A percentile compares a stretch with the other conserved stretches of the same genome.
phyloP scores from a whole-genome alignment of 495 filamentous ascomycete genomes.

The Penicillium desertorum region DNA sequence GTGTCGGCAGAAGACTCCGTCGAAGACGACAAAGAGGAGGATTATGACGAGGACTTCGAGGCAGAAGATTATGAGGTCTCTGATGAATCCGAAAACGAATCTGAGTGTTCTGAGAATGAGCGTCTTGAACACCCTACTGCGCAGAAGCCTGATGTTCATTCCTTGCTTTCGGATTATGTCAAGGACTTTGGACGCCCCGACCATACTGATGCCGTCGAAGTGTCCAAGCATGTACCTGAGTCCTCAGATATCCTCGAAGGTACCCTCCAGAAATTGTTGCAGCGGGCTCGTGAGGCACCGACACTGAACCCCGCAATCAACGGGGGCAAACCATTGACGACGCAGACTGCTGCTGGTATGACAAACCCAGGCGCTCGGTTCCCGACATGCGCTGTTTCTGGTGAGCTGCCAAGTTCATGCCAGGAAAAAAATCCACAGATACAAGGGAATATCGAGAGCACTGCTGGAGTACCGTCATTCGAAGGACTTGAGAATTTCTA shows the following conservation, averaged over 20 bases:
- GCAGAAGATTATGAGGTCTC: neutral
- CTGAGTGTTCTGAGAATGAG: slow-evolving; percentile 11
- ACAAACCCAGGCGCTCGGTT: slow-evolving; percentile 12
- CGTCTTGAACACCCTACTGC: neutral
- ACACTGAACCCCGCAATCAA: neutral
- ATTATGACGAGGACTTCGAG: neutral
- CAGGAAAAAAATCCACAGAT: neutral
- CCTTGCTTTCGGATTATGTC: neutral
- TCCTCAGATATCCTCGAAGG: too few species aligned
- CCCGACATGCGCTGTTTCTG: slow-evolving; percentile 11
- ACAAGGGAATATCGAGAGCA: neutral
- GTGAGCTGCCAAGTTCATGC: slow-evolving; percentile 1
- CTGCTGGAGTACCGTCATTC: neutral
- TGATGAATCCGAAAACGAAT: slow-evolving; percentile 15
- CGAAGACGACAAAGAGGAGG: slow-evolving; percentile 8
- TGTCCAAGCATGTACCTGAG: neutral
- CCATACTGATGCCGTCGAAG: slow-evolving; percentile 4
- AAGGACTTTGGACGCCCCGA: neutral
- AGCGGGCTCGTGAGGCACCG: neutral
- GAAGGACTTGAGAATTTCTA: neutral
- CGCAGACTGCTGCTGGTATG: neutral
- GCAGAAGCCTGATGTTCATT: neutral
- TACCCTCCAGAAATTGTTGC: too few species aligned
- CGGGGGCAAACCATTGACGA: neutral
- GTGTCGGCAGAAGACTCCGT: neutral